Conservation (phyloP, 495 filamentous ascomycete species). For the Hyaloscypha bicolor region DNA sequence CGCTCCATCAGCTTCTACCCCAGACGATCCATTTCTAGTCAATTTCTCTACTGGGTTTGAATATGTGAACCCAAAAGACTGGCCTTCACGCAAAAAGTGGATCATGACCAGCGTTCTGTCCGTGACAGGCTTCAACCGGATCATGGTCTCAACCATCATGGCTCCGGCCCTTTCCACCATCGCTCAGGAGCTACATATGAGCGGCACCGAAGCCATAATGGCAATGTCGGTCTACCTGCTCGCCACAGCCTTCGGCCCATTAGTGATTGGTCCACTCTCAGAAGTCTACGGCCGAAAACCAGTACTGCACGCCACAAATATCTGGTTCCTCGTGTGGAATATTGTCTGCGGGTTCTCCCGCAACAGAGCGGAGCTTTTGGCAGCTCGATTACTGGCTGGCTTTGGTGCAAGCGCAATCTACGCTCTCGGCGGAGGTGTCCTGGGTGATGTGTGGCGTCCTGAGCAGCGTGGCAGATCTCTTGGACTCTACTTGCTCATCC, state of each 20-base stretch:
- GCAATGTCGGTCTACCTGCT: conserved; percentile 64
- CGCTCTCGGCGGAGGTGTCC: conserved; percentile 57
- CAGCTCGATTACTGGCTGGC: conserved; percentile 58
- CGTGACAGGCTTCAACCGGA: conserved; percentile 61
- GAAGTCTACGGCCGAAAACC: conserved; percentile 59
- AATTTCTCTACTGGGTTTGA: conserved; percentile 55
- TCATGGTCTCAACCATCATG: conserved; percentile 70
- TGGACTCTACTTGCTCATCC: conserved; percentile 75
- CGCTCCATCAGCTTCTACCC: no score
- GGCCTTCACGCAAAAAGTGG: conserved; percentile 62
- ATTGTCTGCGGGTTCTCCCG: conserved; percentile 54
- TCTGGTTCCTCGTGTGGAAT: conserved; percentile 60
- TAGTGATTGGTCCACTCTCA: conserved; percentile 58
- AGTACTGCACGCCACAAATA: conserved; percentile 50
- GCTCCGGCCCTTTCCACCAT: conserved; percentile 61
- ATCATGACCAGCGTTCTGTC: conserved; percentile 50
- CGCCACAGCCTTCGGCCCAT: conserved; percentile 64
- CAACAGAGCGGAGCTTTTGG: conserved; percentile 55
- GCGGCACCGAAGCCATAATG: conserved; percentile 51
- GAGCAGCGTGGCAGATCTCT: conserved; percentile 81
- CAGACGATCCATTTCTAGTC: conserved; percentile 38
- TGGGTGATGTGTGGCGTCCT: conserved; percentile 75
- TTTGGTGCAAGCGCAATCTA: conserved; percentile 54
- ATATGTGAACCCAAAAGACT: conserved; percentile 62
- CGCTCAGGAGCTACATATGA: conserved; percentile 56